A percentile compares a stretch with the other conserved stretches of the same genome.
Evolutionary conservation across 148 eudicot genomes (phyloP).

Genomic region (Suaeda aralocaspica): DNA sequence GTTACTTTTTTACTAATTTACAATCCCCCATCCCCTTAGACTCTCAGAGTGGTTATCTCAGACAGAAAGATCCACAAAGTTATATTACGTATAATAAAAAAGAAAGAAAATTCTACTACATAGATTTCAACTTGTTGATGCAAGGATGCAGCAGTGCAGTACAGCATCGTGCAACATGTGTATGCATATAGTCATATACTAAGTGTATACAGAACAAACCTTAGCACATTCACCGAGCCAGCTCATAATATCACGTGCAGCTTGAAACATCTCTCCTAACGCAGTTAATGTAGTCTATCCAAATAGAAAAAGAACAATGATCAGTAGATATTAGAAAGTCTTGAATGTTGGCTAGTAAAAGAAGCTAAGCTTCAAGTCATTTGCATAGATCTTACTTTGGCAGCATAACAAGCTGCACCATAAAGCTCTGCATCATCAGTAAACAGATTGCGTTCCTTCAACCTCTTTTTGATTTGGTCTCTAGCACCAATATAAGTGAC

Average conservation of each 20-base stretch:
- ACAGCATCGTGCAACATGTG: neutral
- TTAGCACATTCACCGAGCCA: constrained; percentile 99
- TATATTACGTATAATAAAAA: neutral
- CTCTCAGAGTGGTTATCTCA: neutral
- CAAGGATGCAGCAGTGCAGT: neutral
- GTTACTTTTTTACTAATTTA: neutral
- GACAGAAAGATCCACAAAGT: neutral
- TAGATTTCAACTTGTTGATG: neutral
- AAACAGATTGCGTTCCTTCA: constrained; percentile 73
- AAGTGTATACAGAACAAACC: constrained; percentile 42
- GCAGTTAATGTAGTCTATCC: constrained; percentile 77
- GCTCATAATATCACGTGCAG: constrained; percentile 88
- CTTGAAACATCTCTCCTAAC: constrained; percentile 91
- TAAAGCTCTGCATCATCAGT: constrained; percentile 60
- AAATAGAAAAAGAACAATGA: constrained; percentile 20
- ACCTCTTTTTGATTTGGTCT: constrained; percentile 88
- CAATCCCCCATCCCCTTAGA: no score
- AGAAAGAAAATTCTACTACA: neutral
- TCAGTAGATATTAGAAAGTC: neutral
- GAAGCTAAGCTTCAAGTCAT: constrained; percentile 8
- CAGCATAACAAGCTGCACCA: constrained; percentile 87
- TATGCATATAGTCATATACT: neutral
- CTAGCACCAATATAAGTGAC: constrained; percentile 96
- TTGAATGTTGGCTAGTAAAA: neutral
- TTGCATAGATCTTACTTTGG: constrained; percentile 50